Evolutionary conservation across 1,139 yeast species (phyloP).

Genomic region (Protomyces inundatus): DNA sequence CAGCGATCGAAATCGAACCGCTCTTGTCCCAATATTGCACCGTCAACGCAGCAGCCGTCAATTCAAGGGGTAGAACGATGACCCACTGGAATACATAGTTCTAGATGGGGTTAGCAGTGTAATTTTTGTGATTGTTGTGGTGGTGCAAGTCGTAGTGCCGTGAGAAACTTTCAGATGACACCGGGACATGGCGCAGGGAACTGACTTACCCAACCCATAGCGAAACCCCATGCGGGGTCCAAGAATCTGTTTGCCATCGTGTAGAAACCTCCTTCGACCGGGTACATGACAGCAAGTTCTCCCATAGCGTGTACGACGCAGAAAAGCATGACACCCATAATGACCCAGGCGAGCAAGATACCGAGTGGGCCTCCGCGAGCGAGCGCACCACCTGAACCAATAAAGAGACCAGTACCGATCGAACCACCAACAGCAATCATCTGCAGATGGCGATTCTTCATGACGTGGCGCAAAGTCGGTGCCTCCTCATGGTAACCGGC

Average conservation of each 20-base stretch:
- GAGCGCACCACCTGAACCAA: constrained; percentile 68
- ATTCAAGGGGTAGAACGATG: constrained; percentile 61
- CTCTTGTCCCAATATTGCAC: constrained; percentile 56
- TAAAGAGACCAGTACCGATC: constrained; percentile 71
- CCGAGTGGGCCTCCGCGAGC: constrained; percentile 77
- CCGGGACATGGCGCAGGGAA: constrained; percentile 33
- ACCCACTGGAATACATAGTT: constrained; percentile 75
- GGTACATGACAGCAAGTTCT: constrained; percentile 73
- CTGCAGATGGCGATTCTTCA: constrained; percentile 52
- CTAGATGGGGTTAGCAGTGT: too few relatives aligned
- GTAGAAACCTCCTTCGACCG: constrained; percentile 74
- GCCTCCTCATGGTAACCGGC: constrained; percentile 5
- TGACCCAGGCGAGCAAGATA: constrained; percentile 60
- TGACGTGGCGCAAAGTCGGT: constrained; percentile 29
- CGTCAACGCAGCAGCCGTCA: constrained; percentile 71
- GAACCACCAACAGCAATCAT: constrained; percentile 82
- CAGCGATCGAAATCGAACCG: constrained; percentile 55
- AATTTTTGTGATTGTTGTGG: too few relatives aligned
- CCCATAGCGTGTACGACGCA: constrained; percentile 80
- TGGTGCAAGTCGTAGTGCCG: too few relatives aligned
- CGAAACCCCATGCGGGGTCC: constrained; percentile 74
- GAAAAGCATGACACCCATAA: constrained; percentile 66
- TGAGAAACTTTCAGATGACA: constrained; percentile 1
- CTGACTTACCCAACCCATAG: constrained; percentile 70
- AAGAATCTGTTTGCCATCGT: constrained; percentile 65